Evolutionary conservation across 1,284 basidiomycete genomes (phyloP), one percentile per base, ranked within the genome.

Genomic region (Pascua sp.): DNA sequence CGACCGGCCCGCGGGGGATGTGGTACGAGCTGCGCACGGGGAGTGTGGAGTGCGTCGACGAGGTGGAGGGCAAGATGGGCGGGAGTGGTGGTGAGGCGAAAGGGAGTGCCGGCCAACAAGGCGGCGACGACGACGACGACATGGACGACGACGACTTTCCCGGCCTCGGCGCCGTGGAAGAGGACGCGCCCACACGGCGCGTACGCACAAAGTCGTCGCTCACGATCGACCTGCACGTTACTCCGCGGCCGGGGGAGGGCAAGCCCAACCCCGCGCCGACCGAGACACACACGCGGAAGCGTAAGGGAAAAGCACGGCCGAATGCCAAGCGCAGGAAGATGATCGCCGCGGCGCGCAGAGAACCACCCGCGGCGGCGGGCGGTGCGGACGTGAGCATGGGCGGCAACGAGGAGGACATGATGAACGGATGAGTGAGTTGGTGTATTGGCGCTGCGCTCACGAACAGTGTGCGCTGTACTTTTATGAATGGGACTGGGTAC

Each of bases 41-140:
- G 2, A 91, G 87, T 0, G 82, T 86, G 24, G 84, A 87, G 61
- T 86, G 91, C 43, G 81, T 85, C 53, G 91, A 94, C 63, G 90
- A 93, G 75, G 68, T 93, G n/a, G 38, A 41, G 13, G 50, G 36
- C 4, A 24, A 41, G 17, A 24, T 24, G 47, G 40, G 11, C n/a
- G 39, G 4, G 41, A 11, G 32, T 15, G 37, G 15, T 8, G 45
- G 9, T 15, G 39, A 16, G n/a, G 39, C 32, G 2, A 45, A 57
- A 16, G 51, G 37, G 11, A 49, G 57, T 1, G 49, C 48, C 32
- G 54, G 57, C 5, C 56, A 49, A 0, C 41, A 57, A 4, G 57
- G 56, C 15, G 59, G 53, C 2, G 36, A 56, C 3, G 59, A 55
- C n/a, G 59, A 51, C 32, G 47, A 32, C 13, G 45, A 32, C 24